Evolutionary conservation across 192 early-diverging fungal genomes (phyloP).

Genomic region (Spizellomyces punctatus): DNA sequence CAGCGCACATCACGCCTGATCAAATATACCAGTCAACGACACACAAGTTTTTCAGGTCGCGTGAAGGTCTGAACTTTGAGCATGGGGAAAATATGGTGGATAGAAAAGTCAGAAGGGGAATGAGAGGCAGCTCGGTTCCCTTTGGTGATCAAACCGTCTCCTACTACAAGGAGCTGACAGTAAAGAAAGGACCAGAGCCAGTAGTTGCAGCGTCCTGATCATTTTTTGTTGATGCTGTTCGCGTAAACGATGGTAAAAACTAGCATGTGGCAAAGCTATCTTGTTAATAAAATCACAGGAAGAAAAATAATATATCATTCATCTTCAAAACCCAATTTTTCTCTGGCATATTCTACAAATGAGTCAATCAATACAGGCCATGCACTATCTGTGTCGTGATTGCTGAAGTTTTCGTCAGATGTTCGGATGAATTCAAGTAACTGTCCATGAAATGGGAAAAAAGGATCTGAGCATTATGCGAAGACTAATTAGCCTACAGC

Average conservation of each 20-base stretch:
- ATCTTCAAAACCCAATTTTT: constrained; percentile 3
- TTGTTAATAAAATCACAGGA: no score
- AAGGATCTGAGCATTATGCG: constrained; percentile 5
- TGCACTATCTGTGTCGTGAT: constrained; percentile 78
- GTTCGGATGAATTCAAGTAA: constrained; percentile 74
- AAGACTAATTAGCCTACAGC: no score
- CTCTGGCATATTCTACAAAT: constrained; percentile 48
- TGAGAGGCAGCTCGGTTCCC: constrained; percentile 8
- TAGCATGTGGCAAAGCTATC: no score
- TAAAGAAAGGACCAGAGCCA: neutral
- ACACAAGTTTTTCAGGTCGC: constrained; percentile 20
- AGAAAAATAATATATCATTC: neutral
- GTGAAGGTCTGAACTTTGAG: constrained; percentile 17
- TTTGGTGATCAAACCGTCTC: constrained; percentile 17
- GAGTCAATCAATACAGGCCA: constrained; percentile 87
- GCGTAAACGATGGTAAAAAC: no score
- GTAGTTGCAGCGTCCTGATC: neutral
- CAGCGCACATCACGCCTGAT: no score
- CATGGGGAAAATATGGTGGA: neutral
- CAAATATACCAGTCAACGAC: constrained; percentile 28
- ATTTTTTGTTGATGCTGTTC: neutral
- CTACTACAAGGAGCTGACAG: constrained; percentile 6
- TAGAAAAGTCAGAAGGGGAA: neutral
- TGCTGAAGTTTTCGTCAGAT: constrained; percentile 59
- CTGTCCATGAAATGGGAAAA: constrained; percentile 35